A percentile compares a stretch with the other conserved stretches of the same genome.
phyloP scores from a whole-genome alignment of 441 rosid species.

The Adansonia rubrostipa region DNA sequence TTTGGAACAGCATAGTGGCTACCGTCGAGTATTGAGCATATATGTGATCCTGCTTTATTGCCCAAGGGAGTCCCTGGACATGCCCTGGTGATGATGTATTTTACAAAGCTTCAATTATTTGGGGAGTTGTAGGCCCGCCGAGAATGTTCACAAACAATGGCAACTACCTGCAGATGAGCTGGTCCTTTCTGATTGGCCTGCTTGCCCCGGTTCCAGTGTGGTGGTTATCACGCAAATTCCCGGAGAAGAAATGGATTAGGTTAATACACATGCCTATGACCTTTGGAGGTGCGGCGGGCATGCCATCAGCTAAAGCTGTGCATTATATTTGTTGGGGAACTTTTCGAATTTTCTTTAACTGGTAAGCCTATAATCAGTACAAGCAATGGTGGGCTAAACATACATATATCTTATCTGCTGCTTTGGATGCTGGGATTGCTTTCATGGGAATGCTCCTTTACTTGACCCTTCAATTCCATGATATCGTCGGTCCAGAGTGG shows the following conservation, averaged over 20 bases:
- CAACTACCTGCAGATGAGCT: slow-evolving; percentile 61
- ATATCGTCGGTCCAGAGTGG: slow-evolving; percentile 47
- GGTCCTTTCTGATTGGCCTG: slow-evolving; percentile 83
- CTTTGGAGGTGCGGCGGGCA: slow-evolving; percentile 44
- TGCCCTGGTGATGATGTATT: slow-evolving; percentile 78
- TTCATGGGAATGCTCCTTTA: slow-evolving; percentile 65
- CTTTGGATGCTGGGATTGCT: slow-evolving; percentile 73
- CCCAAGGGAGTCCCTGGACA: slow-evolving; percentile 94
- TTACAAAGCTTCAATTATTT: slow-evolving; percentile 87
- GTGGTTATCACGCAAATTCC: slow-evolving; percentile 61
- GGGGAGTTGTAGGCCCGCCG: slow-evolving; percentile 85
- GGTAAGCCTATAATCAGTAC: slow-evolving; percentile 57
- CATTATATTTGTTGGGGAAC: slow-evolving; percentile 62
- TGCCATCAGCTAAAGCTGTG: slow-evolving; percentile 80
- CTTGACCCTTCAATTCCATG: slow-evolving; percentile 53
- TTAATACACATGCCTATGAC: slow-evolving; percentile 68
- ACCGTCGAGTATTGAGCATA: slow-evolving; percentile 54
- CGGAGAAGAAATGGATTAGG: slow-evolving; percentile 70
- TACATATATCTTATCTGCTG: slow-evolving; percentile 74
- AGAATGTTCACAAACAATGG: slow-evolving; percentile 75
- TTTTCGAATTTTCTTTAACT: slow-evolving; percentile 71
- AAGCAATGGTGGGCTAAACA: slow-evolving; percentile 85
- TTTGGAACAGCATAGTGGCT: slow-evolving; percentile 84
- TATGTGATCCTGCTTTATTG: slow-evolving; percentile 57
- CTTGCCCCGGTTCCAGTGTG: slow-evolving; percentile 75